phyloP scores from a whole-genome alignment of 2,329 filamentous ascomycete genomes.

The Colletotrichum simmondsii region DNA sequence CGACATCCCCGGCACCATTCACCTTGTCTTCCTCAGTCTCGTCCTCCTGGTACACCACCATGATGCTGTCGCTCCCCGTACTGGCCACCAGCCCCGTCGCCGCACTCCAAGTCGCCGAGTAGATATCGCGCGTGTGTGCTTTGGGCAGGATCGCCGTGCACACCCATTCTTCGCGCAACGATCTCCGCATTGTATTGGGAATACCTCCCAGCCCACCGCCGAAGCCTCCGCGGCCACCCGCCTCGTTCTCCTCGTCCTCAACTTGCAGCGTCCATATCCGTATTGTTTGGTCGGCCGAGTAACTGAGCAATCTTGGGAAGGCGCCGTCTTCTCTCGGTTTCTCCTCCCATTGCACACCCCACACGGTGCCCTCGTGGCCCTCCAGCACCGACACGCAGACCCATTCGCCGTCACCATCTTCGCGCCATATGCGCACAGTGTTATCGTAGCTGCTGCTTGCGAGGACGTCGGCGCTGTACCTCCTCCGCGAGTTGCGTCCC shows the following conservation, averaged over 20 bases:
- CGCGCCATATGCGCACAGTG: slow-evolving; percentile 87
- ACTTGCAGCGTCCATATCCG: slow-evolving; percentile 79
- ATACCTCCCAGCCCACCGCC: slow-evolving; percentile 67
- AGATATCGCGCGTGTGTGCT: slow-evolving; percentile 83
- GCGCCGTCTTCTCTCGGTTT: slow-evolving; percentile 48
- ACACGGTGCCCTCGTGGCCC: slow-evolving; percentile 88
- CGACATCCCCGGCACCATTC: background rate
- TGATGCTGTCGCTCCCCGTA: slow-evolving; percentile 85
- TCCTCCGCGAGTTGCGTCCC: slow-evolving; percentile 52
- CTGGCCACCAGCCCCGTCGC: slow-evolving; percentile 84
- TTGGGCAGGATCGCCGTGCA: slow-evolving; percentile 81
- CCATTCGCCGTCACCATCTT: slow-evolving; percentile 92
- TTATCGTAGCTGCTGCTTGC: slow-evolving; percentile 96
- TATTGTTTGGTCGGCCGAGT: slow-evolving; percentile 84
- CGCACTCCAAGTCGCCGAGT: slow-evolving; percentile 86
- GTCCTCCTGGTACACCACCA: slow-evolving; percentile 81
- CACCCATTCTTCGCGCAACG: slow-evolving; percentile 84
- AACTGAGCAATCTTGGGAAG: slow-evolving; percentile 78
- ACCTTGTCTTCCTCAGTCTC: slow-evolving; percentile 13
- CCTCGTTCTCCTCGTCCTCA: slow-evolving; percentile 56
- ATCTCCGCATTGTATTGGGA: slow-evolving; percentile 89
- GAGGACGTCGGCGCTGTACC: slow-evolving; percentile 76
- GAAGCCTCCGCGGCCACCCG: slow-evolving; percentile 40
- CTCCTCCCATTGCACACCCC: slow-evolving; percentile 82
- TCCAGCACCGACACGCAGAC: slow-evolving; percentile 84